Conservation (phyloP, 2,329 filamentous ascomycete genomes). For the Geosmithia flava region DNA sequence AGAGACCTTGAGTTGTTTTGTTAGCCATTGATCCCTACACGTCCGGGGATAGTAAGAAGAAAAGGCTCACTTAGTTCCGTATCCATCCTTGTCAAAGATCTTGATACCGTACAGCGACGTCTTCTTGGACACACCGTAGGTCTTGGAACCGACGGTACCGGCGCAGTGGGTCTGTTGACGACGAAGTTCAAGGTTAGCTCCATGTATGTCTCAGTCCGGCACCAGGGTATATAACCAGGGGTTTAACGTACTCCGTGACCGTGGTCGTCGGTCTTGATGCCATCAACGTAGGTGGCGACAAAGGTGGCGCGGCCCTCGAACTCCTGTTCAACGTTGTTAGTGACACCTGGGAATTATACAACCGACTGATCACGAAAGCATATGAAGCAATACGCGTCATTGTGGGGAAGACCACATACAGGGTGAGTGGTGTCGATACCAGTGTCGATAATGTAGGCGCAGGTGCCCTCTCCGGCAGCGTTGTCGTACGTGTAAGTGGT, state of each 20-base stretch:
- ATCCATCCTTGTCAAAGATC: slow-evolving; percentile 16
- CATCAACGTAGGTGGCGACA: background rate
- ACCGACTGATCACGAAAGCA: slow-evolving; percentile 8
- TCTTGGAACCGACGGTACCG: slow-evolving; percentile 8
- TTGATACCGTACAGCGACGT: slow-evolving; percentile 25
- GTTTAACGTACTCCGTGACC: background rate
- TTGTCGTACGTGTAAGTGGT: slow-evolving; percentile 18
- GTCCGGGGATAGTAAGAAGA: background rate
- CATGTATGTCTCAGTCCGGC: background rate
- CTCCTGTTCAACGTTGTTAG: background rate
- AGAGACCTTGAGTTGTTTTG: slow-evolving; percentile 1
- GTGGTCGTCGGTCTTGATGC: background rate
- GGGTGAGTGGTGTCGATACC: slow-evolving; percentile 15
- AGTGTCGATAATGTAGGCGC: slow-evolving; percentile 28
- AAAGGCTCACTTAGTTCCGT: background rate
- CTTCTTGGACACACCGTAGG: slow-evolving; percentile 22
- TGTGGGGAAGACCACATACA: slow-evolving; percentile 11
- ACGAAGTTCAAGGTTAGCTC: background rate
- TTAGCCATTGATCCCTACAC: background rate
- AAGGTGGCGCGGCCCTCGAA: background rate
- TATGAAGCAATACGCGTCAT: slow-evolving; percentile 2
- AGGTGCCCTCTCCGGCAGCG: slow-evolving; percentile 20
- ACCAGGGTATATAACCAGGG: background rate
- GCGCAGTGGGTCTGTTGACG: slow-evolving; percentile 2
- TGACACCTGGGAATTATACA: background rate